phyloP scores from a whole-genome alignment of 768 basidiomycete species.

The Suillus americanus region DNA sequence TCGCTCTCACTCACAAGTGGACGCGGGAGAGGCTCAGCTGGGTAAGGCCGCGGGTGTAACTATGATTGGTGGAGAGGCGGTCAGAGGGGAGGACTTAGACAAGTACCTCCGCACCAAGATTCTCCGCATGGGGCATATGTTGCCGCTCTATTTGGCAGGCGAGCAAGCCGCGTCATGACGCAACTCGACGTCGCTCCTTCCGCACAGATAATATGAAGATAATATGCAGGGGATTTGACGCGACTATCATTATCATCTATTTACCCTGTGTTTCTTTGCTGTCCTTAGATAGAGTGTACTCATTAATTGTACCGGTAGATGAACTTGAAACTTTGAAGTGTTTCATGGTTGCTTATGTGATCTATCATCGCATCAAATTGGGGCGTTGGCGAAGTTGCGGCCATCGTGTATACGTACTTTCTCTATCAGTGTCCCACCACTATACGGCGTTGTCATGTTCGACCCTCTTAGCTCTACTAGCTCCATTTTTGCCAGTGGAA shows the following conservation, averaged over 20 bases:
- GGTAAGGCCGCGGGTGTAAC: constrained; percentile 62
- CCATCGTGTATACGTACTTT: not conserved
- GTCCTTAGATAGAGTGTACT: constrained; percentile 1
- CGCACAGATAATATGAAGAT: not conserved
- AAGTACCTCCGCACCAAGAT: constrained; percentile 96
- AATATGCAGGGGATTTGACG: not conserved
- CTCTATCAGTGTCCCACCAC: not conserved
- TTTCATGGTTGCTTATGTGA: not conserved
- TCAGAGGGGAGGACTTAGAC: constrained; percentile 84
- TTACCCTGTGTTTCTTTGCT: not conserved
- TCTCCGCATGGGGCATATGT: constrained; percentile 95
- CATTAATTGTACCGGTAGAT: not conserved
- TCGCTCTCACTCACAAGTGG: constrained; percentile 19
- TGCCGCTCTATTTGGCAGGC: constrained; percentile 44
- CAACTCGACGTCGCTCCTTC: not conserved
- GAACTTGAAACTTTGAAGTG: not conserved
- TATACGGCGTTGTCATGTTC: constrained; percentile 46
- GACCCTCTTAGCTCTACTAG: constrained; percentile 68
- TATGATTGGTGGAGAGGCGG: constrained; percentile 76
- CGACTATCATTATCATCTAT: constrained; percentile 1
- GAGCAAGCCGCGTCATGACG: not conserved
- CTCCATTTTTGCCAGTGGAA: constrained; percentile 52
- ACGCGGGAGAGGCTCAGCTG: constrained; percentile 12
- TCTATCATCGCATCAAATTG: not conserved
- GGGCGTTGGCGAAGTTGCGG: not conserved